Conservation (phyloP, 331 rosid species). For the Saraca asoca region DNA sequence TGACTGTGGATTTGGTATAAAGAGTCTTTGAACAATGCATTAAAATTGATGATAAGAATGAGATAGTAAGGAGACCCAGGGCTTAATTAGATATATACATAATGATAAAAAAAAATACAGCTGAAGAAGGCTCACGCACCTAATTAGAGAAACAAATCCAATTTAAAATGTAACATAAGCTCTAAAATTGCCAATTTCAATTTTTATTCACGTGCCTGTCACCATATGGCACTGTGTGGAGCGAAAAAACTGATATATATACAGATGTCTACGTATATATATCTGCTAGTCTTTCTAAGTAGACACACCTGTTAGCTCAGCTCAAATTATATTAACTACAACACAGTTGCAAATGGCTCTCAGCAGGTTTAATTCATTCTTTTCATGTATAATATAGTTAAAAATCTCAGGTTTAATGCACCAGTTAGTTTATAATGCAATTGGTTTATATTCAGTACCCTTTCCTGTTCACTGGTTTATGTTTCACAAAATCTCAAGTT, state of each 20-base stretch:
- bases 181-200: no score
- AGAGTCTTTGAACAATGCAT: neutral
- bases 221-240: conserved; percentile 34
- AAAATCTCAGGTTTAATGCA: no score
- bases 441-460: no score
- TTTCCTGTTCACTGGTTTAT: no score
- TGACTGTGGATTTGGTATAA: neutral
- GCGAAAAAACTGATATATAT: conserved; percentile 27
- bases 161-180: no score
- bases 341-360: neutral
- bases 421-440: no score
- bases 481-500: no score
- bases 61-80: neutral
- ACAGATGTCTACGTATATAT: conserved; percentile 1
- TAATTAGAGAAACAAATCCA: no score
- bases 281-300: conserved; percentile 28
- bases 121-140: no score
- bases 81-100: no score
- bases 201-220: conserved; percentile 18
- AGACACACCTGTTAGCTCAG: conserved; percentile 29
- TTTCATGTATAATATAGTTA: no score
- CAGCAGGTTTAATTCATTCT: conserved; percentile 19
- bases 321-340: neutral
- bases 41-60: neutral
- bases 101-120: no score